phyloP scores from a whole-genome alignment of 495 filamentous ascomycete species.

The Aspergillus panamensis region DNA sequence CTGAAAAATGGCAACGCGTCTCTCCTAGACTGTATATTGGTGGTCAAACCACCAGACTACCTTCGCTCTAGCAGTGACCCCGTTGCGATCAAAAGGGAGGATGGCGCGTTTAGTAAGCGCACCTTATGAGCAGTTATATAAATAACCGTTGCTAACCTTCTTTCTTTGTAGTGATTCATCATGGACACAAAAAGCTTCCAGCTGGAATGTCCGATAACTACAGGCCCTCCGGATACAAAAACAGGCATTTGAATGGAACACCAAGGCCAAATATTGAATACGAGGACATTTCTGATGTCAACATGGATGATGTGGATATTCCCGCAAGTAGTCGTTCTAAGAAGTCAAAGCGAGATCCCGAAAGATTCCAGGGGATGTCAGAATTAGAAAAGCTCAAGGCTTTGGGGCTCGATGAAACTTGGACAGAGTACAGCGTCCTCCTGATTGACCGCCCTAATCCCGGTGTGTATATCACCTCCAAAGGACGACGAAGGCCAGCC shows the following conservation, averaged over 20 bases:
- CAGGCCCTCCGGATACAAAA: not conserved
- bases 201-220: not conserved
- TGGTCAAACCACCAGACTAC: constrained; percentile 32
- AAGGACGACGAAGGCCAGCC: constrained; percentile 42
- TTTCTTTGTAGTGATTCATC: constrained; percentile 8
- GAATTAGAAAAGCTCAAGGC: constrained; percentile 38
- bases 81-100: constrained; percentile 20
- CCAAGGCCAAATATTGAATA: constrained; percentile 8
- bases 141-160: not conserved
- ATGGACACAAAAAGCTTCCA: constrained; percentile 7
- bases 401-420: constrained; percentile 43
- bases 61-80: constrained; percentile 34
- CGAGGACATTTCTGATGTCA: constrained; percentile 7
- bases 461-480: constrained; percentile 52
- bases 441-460: constrained; percentile 39
- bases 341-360: constrained; percentile 18
- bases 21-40: constrained; percentile 42
- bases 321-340: constrained; percentile 1
- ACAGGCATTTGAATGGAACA: constrained; percentile 1
- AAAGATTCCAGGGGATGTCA: constrained; percentile 30
- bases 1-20: constrained; percentile 44
- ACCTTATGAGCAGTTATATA: not conserved
- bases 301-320: constrained; percentile 1
- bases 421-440: constrained; percentile 43
- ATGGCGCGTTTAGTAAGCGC: constrained; percentile 35